Percentiles rank a stretch among this genome's conserved stretches.
These are phyloP conservation scores for Oxytropis ochrocephala DNA, from an alignment of 306 rosid species.

Conservation along the genomic window DNA sequence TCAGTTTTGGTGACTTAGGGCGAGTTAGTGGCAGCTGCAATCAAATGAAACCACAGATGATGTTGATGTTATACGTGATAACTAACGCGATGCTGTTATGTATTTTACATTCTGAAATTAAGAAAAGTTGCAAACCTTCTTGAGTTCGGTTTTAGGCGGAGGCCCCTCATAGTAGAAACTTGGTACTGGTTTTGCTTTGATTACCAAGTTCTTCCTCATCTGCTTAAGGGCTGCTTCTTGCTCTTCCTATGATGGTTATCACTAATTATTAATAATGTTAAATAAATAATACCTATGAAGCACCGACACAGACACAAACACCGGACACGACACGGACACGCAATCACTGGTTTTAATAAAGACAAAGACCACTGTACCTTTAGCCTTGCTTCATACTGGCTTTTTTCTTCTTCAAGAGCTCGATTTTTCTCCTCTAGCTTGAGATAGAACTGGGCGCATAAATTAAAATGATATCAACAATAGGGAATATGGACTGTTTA, in stretches of 20 bases:
- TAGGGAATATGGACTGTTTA: background rate
- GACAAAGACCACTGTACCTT: conserved; percentile 40
- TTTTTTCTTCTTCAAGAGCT: conserved; percentile 80
- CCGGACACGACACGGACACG: no score
- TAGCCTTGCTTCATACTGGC: conserved; percentile 67
- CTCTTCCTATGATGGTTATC: conserved; percentile 64
- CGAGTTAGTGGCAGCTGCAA: conserved; percentile 85
- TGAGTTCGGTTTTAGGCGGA: conserved; percentile 82
- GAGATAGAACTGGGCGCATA: conserved; percentile 50
- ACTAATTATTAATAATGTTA: background rate
- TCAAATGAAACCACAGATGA: background rate
- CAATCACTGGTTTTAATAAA: no score
- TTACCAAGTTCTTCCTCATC: conserved; percentile 76
- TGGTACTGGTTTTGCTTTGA: conserved; percentile 97
- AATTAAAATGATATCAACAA: background rate
- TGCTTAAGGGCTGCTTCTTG: conserved; percentile 86
- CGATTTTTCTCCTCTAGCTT: conserved; percentile 87
- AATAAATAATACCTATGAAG: conserved; percentile 4
- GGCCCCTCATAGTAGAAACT: conserved; percentile 87
- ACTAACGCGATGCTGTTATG: background rate
- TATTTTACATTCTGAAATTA: background rate
- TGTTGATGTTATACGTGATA: background rate
- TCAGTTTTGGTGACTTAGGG: conserved; percentile 80
- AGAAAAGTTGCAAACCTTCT: conserved; percentile 51
- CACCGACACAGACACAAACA: no score